phyloP scores from a whole-genome alignment of 495 filamentous ascomycete species.

The Delitschia confertaspora region DNA sequence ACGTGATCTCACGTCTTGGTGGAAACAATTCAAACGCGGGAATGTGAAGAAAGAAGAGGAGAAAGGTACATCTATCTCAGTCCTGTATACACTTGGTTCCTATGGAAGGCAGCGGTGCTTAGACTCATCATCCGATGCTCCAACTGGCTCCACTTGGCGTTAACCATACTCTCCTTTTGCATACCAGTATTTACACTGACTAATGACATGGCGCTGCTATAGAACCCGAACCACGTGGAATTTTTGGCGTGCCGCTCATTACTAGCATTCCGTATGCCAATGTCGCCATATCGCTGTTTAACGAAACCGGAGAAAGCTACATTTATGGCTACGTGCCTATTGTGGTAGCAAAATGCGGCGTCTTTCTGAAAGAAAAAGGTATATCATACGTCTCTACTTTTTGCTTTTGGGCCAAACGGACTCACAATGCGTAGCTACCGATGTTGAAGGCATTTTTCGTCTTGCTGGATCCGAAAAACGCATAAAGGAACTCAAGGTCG shows the following conservation, averaged over 20 bases:
- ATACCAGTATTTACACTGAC: no score
- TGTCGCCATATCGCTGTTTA: conserved; percentile 91
- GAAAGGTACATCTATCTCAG: conserved; percentile 47
- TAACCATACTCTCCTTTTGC: no score
- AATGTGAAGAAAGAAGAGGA: conserved; percentile 57
- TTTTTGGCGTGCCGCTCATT: conserved; percentile 91
- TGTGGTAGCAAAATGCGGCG: conserved; percentile 96
- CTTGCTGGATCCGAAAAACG: conserved; percentile 93
- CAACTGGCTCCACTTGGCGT: no score
- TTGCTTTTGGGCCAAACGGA: no score
- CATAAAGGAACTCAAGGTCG: conserved; percentile 87
- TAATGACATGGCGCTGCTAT: conserved; percentile 6
- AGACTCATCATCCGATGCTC: no score
- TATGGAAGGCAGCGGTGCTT: no score
- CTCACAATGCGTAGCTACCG: conserved; percentile 61
- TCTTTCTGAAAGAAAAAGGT: conserved; percentile 99
- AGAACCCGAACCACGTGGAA: conserved; percentile 44
- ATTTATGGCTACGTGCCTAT: conserved; percentile 99
- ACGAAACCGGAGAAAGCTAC: conserved; percentile 83
- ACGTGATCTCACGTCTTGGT: conserved; percentile 81
- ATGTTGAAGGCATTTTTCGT: conserved; percentile 95
- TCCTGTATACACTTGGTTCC: no score
- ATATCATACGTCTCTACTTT: no score
- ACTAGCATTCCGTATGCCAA: conserved; percentile 97
- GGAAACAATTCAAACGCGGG: conserved; percentile 71